phyloP scores from a whole-genome alignment of 306 rosid species.

The Alnus rubra region DNA sequence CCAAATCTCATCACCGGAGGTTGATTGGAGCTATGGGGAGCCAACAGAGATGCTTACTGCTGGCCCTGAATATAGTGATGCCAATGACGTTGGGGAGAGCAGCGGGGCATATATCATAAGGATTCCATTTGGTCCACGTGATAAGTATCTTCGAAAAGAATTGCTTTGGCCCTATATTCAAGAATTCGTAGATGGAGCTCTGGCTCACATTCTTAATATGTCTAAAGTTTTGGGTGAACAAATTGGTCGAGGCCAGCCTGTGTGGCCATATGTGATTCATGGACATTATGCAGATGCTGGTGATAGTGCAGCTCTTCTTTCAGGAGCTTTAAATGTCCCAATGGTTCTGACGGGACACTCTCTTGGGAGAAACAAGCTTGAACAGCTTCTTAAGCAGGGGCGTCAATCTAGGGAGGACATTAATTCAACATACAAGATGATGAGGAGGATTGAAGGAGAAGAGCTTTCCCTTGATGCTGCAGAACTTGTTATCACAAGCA shows the following conservation, averaged over 20 bases:
- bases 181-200: constrained; percentile 92
- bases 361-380: constrained; percentile 89
- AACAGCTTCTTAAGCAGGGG: constrained; percentile 88
- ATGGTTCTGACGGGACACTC: constrained; percentile 94
- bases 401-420: constrained; percentile 91
- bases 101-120: constrained; percentile 86
- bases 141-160: constrained; percentile 77
- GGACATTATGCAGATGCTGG: constrained; percentile 97
- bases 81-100: constrained; percentile 66
- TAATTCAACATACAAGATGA: constrained; percentile 80
- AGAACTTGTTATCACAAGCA: constrained; percentile 91
- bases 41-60: constrained; percentile 83
- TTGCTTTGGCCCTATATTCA: constrained; percentile 86
- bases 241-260: constrained; percentile 75
- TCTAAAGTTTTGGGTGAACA: constrained; percentile 89
- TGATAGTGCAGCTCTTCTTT: constrained; percentile 87
- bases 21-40: constrained; percentile 95
- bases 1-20: constrained; percentile 75
- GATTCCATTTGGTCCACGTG: constrained; percentile 89
- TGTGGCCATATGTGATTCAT: constrained; percentile 92
- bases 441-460: constrained; percentile 91
- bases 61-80: constrained; percentile 59
- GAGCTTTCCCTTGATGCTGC: constrained; percentile 91
- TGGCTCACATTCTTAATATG: constrained; percentile 88
- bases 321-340: constrained; percentile 89